These are phyloP conservation scores for Pythium apleroticum DNA, from an alignment of 352 stramenopile genomes.

Conservation along the genomic window DNA sequence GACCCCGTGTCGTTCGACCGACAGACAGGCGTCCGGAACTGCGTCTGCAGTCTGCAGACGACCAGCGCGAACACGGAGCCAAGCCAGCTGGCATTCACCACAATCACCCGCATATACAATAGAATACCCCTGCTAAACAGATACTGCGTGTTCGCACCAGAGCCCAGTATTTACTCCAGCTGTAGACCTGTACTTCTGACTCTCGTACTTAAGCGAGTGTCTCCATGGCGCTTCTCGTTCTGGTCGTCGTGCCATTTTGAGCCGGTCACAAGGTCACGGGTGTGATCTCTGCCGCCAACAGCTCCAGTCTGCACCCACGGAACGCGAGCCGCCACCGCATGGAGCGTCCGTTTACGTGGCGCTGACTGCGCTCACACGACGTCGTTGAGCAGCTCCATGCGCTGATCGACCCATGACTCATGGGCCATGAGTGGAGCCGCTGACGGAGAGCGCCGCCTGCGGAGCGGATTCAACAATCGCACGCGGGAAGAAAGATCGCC, in stretches of 20 bases:
- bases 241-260: neutral
- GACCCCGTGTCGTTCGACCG: neutral
- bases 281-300: neutral
- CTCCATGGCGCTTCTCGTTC: neutral
- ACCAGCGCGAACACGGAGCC: slow-evolving; percentile 7
- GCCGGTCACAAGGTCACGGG: neutral
- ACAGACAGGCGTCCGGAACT: slow-evolving; percentile 4
- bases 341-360: neutral
- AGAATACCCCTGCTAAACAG: slow-evolving; percentile 3
- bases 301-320: slow-evolving; percentile 15
- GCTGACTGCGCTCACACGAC: neutral
- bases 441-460: neutral
- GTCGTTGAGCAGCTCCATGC: neutral
- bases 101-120: too few species aligned
- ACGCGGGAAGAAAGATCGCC: slow-evolving; percentile 2
- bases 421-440: too few species aligned
- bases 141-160: too few species aligned
- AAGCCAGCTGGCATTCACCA: slow-evolving; percentile 14
- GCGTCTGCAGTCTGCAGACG: neutral
- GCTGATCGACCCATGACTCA: neutral
- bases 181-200: neutral
- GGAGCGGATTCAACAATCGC: neutral
- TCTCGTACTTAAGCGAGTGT: slow-evolving; percentile 7
- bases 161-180: too few species aligned
- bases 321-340: slow-evolving; percentile 16